Base-by-base conservation (phyloP, 345 rosid species). In the Lumnitzera littorea region DNA sequence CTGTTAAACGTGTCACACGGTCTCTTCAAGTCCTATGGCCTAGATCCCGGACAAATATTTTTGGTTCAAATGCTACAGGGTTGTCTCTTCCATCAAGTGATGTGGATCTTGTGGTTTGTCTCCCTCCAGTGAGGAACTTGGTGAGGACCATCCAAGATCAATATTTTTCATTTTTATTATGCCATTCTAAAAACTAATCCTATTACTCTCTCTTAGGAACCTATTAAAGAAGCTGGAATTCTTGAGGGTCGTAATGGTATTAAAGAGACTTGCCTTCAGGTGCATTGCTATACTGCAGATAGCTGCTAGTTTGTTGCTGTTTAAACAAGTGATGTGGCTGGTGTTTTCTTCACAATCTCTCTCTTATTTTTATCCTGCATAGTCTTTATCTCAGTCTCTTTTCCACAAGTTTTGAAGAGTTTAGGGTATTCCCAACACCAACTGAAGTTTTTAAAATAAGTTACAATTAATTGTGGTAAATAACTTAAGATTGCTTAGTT, bases 231-330 rank as follows among this genome's bases (percentile, higher is more conserved):
- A 83, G 98, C 96, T 71, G 96, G 98, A 63, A 92, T 92, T 69
- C 81, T 92, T 85, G 98, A 92, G 76, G 98, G 98, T 66, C 98
- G 98, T 65, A 92, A 92, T 81, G 98, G 98, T 60, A 92, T 92
- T 70, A 92, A 92, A 72, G 98, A 92, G 80, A 92, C 98, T 58
- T 92, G 96, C 74, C 96, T 92, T 73, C 96, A 92, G 98, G 98
- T 89, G 82, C 56, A 62, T 58, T 54, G 13, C 17, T 48, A 7
- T 66, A 23, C 36, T 55, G 24, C 73, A 23, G 58, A 50, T 64
- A 20, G 57, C 12, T 60, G 55, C 54, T 46, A 57, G 63, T n/a
- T 51, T 58, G 15, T 48, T 23, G 43, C 43, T 36, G 43, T 36
- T 9, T 36, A 36, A 36, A 36, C 43, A 36, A 36, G 43, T 36